Evolutionary conservation across 2,329 filamentous ascomycete species (phyloP), one percentile per base, ranked within the genome.

Genomic region (Ophiostoma populinum): DNA sequence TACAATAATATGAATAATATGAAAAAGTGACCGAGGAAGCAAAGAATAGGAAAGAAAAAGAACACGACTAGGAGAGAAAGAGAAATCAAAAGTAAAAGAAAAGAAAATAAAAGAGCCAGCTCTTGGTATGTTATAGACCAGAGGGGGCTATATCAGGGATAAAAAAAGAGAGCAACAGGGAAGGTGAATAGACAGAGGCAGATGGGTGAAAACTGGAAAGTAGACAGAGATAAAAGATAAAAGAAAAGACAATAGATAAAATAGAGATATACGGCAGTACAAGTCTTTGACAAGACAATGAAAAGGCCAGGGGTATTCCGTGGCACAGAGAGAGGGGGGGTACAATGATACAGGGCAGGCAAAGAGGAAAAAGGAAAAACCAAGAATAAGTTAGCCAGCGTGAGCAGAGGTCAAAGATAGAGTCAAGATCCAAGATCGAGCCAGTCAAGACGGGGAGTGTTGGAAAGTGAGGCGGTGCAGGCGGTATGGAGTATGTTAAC

Each of bases 91-190:
- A 47, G 48, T 24, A 24, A 34, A 25, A 16, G 24, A 29, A 29
- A 31, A 32, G 32, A 37, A 34, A 36, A 34, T 19, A 21, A 54
- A 53, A 63, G 61, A 67, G 63, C 65, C 64, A 65, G 64, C 63
- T 68, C 63, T 59, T 61, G 60, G 55, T 52, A 50, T 55, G 49
- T 51, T 60, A 61, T 60, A 60, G 54, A 56, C 51, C 52, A 54
- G 51, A 52, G 49, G 45, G 41, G 40, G 53, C 29, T 36, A 22
- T 31, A 26, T 36, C 34, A 25, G 53, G 32, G 38, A 22, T 31
- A 26, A 37, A 36, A 25, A 32, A 34, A 28, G 12, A 34, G 18
- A 15, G 24, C 9, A 19, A 19, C 16, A 21, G 24, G 13, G 9
- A 21, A 34, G 21, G 8, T 30, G n/a, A 32, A 13, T 3, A 25